Evolutionary conservation across 164 flowering plant genomes (phyloP).

Genomic region (Piper betle): DNA sequence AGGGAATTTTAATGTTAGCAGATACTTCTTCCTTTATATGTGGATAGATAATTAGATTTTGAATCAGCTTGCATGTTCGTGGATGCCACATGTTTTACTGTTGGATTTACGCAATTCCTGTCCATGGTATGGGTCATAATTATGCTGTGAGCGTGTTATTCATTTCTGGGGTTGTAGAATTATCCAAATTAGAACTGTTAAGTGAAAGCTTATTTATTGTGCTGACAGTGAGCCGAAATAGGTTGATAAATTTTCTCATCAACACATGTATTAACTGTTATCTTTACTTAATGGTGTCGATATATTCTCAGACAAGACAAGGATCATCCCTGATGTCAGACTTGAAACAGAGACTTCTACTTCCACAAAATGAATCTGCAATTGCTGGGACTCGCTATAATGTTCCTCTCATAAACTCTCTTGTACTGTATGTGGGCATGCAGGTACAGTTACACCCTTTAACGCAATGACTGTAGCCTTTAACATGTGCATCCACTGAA

Average conservation of each 20-base stretch:
- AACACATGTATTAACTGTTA: too few species aligned
- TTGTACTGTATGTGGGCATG: conserved; percentile 95
- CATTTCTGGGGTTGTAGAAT: too few species aligned
- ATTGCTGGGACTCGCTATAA: conserved; percentile 84
- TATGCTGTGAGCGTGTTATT: too few species aligned
- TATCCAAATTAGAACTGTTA: too few species aligned
- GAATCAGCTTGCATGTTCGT: not conserved
- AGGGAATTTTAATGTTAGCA: too few species aligned
- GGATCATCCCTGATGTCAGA: conserved; percentile 60
- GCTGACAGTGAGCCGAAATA: too few species aligned
- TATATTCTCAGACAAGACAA: conserved; percentile 51
- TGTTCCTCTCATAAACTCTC: conserved; percentile 88
- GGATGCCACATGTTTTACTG: not conserved
- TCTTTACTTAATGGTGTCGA: not conserved
- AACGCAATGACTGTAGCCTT: not conserved
- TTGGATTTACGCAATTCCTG: too few species aligned
- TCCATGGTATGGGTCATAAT: too few species aligned
- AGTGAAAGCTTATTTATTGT: too few species aligned
- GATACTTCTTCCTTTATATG: too few species aligned
- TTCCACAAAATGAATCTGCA: conserved; percentile 48
- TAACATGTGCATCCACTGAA: not conserved
- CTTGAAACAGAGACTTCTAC: conserved; percentile 70
- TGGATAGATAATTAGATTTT: not conserved
- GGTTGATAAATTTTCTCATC: too few species aligned
- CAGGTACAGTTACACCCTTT: conserved; percentile 37